Percentiles rank a stretch among this genome's conserved stretches.
phyloP scores from a whole-genome alignment of 106 monocot genomes.

The Iris macrosiphon region DNA sequence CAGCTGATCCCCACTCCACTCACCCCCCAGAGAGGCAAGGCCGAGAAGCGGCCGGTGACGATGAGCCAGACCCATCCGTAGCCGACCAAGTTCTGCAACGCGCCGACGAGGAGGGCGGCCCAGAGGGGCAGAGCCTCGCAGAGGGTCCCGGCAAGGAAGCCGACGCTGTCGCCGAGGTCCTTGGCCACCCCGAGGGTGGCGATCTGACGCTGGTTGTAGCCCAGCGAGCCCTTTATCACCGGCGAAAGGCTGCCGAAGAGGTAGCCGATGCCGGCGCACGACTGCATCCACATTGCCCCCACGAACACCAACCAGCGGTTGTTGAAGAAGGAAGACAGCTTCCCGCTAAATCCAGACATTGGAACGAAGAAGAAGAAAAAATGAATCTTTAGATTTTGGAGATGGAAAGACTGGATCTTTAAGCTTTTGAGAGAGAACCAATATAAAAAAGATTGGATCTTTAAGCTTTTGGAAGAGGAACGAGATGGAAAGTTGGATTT shows the following conservation, averaged over 20 bases:
- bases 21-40: constrained; percentile 70
- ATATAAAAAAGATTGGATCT: too few species aligned
- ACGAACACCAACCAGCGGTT: constrained; percentile 89
- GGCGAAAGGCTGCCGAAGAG: constrained; percentile 84
- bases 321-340: constrained; percentile 29
- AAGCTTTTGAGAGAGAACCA: too few species aligned
- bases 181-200: constrained; percentile 70
- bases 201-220: constrained; percentile 77
- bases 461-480: background rate
- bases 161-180: constrained; percentile 74
- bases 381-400: too few species aligned
- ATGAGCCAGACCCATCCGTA: constrained; percentile 83
- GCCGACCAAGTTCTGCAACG: constrained; percentile 67
- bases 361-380: too few species aligned
- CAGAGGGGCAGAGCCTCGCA: constrained; percentile 60
- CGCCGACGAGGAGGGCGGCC: constrained; percentile 58
- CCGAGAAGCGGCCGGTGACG: constrained; percentile 32
- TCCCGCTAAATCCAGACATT: background rate
- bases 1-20: constrained; percentile 17
- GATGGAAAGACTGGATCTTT: too few species aligned
- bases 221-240: constrained; percentile 52
- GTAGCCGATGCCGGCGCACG: constrained; percentile 64
- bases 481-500: background rate
- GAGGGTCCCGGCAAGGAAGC: constrained; percentile 63
- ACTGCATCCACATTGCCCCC: constrained; percentile 74